Base-by-base conservation (phyloP, 2,329 filamentous ascomycete species). In the Keithomyces neogunnii region DNA sequence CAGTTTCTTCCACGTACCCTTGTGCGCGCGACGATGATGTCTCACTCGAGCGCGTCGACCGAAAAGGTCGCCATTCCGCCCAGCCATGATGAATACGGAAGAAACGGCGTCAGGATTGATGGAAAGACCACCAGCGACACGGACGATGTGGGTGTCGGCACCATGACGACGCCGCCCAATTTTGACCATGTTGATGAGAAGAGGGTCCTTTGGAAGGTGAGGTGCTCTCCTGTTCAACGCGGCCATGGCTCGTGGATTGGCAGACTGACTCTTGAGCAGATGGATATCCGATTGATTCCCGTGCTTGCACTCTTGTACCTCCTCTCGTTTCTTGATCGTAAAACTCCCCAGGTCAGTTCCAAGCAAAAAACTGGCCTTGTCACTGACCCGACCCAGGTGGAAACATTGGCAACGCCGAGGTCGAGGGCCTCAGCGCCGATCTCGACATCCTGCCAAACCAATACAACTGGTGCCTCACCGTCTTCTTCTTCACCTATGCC, bases 401-500 rank as follows among this genome's bases (percentile, higher is more conserved):
- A 7, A 88, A 88, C 58, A 77, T 78, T 45, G 76, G 75, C 51
- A 86, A 86, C 60, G 84, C 84, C 10, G 86, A 85, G 64, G 84
- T 87, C 48, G 76, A 77, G 57, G 75, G 75, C 1, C 66, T 81
- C 1, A 69, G 74, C 43, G 69, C 81, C 52, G 73, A 77, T 50
- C 62, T 79, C 13, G 55, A 75, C 11, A 80, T 91, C 73, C 78
- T 76, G 0, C 65, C 77, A 4, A 75, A 80, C 51, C 77, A 89
- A 62, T 93, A 90, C 68, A 91, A 90, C 66, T 75, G 81, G 60
- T 77, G 81, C 47, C 73, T 86, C 5, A 76, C 75, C 4, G 80
- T 89, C 54, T 93, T 95, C 73, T 93, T 92, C 73, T 80, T 92
- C 56, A 66, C 85, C 2, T 95, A 93, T 62, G 76, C 85, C 2